A percentile compares a stretch with the other conserved stretches of the same genome.
Conservation (phyloP, 352 stramenopile species). For the Pythium periplocum region DNA sequence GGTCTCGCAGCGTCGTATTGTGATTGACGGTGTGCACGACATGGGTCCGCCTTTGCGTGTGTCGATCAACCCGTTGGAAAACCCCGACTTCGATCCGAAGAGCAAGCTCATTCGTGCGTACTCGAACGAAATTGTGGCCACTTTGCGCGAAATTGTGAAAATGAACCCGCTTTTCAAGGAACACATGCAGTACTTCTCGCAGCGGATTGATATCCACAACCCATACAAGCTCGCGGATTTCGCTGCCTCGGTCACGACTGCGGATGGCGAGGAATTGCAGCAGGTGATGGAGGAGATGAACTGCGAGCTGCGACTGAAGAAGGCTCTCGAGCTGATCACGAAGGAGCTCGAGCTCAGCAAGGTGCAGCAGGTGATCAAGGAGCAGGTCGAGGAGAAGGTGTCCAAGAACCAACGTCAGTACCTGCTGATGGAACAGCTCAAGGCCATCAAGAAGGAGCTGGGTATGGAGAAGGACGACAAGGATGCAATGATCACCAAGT, state of each 20-base stretch:
- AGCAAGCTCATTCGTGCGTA: constrained; percentile 93
- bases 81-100: constrained; percentile 59
- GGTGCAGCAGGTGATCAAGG: constrained; percentile 97
- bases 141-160: constrained; percentile 95
- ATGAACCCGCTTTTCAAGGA: constrained; percentile 97
- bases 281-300: constrained; percentile 95
- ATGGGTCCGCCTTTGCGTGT: constrained; percentile 52
- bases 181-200: constrained; percentile 96
- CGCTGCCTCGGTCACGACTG: constrained; percentile 93
- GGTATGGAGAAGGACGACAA: constrained; percentile 99
- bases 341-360: constrained; percentile 96
- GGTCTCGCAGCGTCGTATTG: constrained; percentile 86
- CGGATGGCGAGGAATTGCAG: constrained; percentile 90
- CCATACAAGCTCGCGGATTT: constrained; percentile 98
- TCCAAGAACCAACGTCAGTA: constrained; percentile 98
- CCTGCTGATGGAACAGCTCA: constrained; percentile 98
- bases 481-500: constrained; percentile 96
- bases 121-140: constrained; percentile 97
- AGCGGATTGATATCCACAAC: constrained; percentile 94
- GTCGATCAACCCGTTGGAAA: constrained; percentile 70
- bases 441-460: constrained; percentile 99
- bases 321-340: constrained; percentile 94
- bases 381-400: constrained; percentile 88
- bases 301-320: constrained; percentile 92
- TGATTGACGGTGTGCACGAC: constrained; percentile 72